Evolutionary conservation across 768 basidiomycete genomes (phyloP), one percentile per base, ranked within the genome.

Genomic region (Lyophyllum semitale): DNA sequence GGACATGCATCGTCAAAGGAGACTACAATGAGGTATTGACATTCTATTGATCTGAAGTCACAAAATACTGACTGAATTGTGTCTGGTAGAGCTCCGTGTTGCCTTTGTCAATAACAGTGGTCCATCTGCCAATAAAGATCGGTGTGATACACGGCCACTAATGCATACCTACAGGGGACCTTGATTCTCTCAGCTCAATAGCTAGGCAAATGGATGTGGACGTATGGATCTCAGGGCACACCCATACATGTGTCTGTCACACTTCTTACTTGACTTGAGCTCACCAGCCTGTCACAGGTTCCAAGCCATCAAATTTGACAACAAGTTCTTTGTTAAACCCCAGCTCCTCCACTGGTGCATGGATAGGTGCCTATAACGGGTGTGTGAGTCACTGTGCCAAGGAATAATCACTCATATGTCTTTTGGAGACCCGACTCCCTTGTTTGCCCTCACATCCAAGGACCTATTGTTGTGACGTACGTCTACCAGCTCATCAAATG

Each of bases 201-300:
- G 94, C 95, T 15, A 76, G 96, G 33, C 93, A 95, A 72, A 93
- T 99, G 91, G 96, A 98, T 67, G 97, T 98, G 3, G 97, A 99
- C 65, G 93, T 99, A 0, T 78, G 98, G 32, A 75, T 98, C 20
- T 92, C 89, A 2, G 97, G 97, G 0, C 94, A 94, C 64, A 98
- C 97, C 0, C 95, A 98, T 71, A 86, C 85, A 95, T 96, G 66
- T 68, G 91, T 72, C 45, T 15, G 17, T 25, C 32, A 1, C 6
- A 11, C 51, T 9, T 46, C 23, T 25, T 15, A 51, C 27, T 49
- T 18, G 9, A 43, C n/a, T 20, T 46, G 27, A 17, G 6, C 26
- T 45, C 15, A 45, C 27, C 29, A 2, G 8, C 27, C 27, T n/a
- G 11, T 8, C 25, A 23, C 62, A 95, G 93, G 26, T 98, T 98